Evolutionary conservation across 192 early-diverging fungal genomes (phyloP).

Genomic region (Borealophlyctis nickersoniae): DNA sequence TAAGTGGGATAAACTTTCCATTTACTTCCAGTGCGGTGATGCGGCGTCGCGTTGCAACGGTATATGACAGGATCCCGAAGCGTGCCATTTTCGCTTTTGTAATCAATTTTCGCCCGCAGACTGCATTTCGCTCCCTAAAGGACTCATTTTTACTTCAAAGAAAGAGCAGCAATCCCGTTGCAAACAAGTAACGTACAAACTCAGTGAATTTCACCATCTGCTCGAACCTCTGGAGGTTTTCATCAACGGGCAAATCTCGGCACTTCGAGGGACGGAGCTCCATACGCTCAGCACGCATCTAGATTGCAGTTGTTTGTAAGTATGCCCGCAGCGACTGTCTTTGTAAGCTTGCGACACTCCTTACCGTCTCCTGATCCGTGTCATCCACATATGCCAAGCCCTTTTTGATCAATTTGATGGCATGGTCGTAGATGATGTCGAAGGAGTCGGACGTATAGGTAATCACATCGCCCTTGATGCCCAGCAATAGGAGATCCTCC

Average conservation of each 20-base stretch:
- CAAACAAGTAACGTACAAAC: slow-evolving; percentile 25
- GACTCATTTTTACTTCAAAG: neutral
- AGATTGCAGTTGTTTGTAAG: slow-evolving; percentile 1
- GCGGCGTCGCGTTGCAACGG: slow-evolving; percentile 85
- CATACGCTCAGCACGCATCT: slow-evolving; percentile 86
- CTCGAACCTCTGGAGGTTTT: slow-evolving; percentile 86
- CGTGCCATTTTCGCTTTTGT: slow-evolving; percentile 82
- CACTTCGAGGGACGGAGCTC: slow-evolving; percentile 75
- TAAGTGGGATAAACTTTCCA: slow-evolving; percentile 99
- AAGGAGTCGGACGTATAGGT: slow-evolving; percentile 95
- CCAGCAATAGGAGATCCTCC: slow-evolving; percentile 88
- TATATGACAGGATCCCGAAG: slow-evolving; percentile 97
- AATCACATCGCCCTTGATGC: slow-evolving; percentile 70
- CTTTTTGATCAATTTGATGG: slow-evolving; percentile 76
- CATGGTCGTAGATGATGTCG: slow-evolving; percentile 79
- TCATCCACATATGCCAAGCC: slow-evolving; percentile 94
- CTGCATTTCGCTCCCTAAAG: slow-evolving; percentile 71
- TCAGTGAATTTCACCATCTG: slow-evolving; percentile 89
- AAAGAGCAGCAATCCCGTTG: slow-evolving; percentile 6
- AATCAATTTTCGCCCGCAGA: slow-evolving; percentile 93
- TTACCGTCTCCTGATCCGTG: slow-evolving; percentile 69
- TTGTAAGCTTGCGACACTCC: slow-evolving; percentile 7
- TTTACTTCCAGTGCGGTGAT: slow-evolving; percentile 83
- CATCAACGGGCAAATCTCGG: slow-evolving; percentile 83
- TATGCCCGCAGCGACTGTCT: neutral